phyloP scores from a whole-genome alignment of 495 filamentous ascomycete species.

The Cryomyces antarcticus region DNA sequence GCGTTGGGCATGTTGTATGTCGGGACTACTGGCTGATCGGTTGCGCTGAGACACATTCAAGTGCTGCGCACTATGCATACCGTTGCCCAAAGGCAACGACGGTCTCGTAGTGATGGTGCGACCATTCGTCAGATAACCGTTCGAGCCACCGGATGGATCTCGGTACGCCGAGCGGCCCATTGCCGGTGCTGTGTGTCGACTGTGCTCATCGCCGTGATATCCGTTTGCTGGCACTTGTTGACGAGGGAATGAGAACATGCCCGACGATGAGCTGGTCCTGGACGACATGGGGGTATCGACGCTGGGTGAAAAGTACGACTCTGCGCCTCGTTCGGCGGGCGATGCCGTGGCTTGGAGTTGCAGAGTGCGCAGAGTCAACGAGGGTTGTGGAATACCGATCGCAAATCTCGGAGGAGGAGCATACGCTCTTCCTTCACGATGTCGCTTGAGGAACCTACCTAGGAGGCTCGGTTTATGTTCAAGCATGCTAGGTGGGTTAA shows the following conservation, averaged over 20 bases:
- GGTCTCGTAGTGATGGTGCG: no score
- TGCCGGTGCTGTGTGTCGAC: constrained; percentile 67
- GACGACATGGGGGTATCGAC: constrained; percentile 68
- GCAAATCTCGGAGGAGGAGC: constrained; percentile 56
- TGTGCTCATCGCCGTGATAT: constrained; percentile 38
- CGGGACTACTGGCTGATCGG: constrained; percentile 51
- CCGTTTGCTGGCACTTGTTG: constrained; percentile 40
- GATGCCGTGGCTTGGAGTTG: constrained; percentile 24
- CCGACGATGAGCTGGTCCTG: constrained; percentile 57
- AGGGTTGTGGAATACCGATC: constrained; percentile 26
- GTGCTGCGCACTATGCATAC: no score
- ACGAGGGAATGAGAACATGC: constrained; percentile 58
- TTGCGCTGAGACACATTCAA: constrained; percentile 22
- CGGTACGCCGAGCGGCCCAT: constrained; percentile 61
- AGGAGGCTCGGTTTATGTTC: no score
- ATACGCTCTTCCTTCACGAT: no score
- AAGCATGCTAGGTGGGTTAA: no score
- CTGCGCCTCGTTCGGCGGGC: constrained; percentile 23
- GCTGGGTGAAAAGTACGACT: constrained; percentile 84
- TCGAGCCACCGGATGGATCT: constrained; percentile 22
- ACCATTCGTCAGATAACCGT: no score
- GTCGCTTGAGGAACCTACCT: no score
- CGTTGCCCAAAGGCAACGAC: no score
- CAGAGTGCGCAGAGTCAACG: constrained; percentile 57
- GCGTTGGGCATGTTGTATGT: constrained; percentile 33